These are phyloP conservation scores for Neonectria ditissima DNA, from an alignment of 2,329 filamentous ascomycete genomes.

Conservation along the genomic window DNA sequence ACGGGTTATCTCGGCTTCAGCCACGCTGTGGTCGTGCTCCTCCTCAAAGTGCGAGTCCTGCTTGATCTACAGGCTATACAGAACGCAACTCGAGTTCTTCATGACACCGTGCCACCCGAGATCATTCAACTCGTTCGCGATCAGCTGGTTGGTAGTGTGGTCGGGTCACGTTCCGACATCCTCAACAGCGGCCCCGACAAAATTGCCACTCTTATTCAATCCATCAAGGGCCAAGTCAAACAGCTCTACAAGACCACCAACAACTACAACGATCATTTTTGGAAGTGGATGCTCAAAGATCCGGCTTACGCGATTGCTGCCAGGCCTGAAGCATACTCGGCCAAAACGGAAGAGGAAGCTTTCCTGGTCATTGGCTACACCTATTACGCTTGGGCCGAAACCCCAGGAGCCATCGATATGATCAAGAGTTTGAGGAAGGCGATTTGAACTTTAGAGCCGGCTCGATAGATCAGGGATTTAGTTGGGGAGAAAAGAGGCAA, in stretches of 20 bases:
- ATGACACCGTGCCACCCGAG: constrained; percentile 31
- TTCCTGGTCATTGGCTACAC: constrained; percentile 23
- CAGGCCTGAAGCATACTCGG: constrained; percentile 26
- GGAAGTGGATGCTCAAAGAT: constrained; percentile 31
- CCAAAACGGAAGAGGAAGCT: constrained; percentile 30
- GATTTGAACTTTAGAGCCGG: not conserved
- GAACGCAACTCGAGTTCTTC: constrained; percentile 20
- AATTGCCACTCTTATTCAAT: constrained; percentile 4
- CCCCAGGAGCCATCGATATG: constrained; percentile 22
- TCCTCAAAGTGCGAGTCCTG: constrained; percentile 44
- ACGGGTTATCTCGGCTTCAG: constrained; percentile 24
- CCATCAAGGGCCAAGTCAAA: constrained; percentile 31
- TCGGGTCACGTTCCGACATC: constrained; percentile 13
- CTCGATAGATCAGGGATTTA: too few species aligned
- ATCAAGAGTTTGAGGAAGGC: not conserved
- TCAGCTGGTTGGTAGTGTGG: constrained; percentile 28
- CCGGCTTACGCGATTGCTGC: not conserved
- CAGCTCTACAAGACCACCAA: constrained; percentile 28
- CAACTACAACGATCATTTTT: constrained; percentile 35
- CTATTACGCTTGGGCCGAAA: constrained; percentile 37
- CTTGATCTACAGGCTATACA: constrained; percentile 39
- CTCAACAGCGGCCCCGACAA: constrained; percentile 13
- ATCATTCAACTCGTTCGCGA: constrained; percentile 36
- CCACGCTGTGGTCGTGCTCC: constrained; percentile 23
- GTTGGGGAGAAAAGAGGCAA: too few species aligned